These are phyloP conservation scores for Racocetra persica DNA, from an alignment of 371 early-diverging fungal species.

Conservation along the genomic window DNA sequence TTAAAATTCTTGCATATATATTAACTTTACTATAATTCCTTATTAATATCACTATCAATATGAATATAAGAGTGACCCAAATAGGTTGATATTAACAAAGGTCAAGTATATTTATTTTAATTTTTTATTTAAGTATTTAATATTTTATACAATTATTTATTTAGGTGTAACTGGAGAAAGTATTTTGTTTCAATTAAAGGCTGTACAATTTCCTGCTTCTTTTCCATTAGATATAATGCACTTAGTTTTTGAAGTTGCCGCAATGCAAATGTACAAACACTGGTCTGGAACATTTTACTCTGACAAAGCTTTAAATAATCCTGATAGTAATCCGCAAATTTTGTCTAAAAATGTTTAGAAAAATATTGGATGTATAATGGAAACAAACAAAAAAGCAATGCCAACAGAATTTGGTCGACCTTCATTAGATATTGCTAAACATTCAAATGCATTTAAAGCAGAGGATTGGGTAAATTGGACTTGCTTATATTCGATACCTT, in stretches of 20 bases:
- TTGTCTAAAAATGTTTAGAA: not conserved
- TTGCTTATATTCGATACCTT: not conserved
- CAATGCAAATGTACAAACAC: not conserved
- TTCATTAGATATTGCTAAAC: not conserved
- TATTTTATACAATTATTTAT: too few relatives aligned
- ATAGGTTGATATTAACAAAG: too few relatives aligned
- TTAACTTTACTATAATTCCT: too few relatives aligned
- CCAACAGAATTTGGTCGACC: not conserved
- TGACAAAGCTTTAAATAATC: not conserved
- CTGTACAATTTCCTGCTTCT: not conserved
- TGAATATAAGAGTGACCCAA: too few relatives aligned
- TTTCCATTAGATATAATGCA: slow-evolving; percentile 1
- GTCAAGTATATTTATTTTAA: too few relatives aligned
- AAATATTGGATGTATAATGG: not conserved
- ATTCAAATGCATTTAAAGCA: not conserved
- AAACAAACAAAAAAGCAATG: not conserved
- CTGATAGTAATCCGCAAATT: too few relatives aligned
- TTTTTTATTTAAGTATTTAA: too few relatives aligned
- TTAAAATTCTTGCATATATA: too few relatives aligned
- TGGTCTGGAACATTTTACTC: not conserved
- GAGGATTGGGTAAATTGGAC: not conserved
- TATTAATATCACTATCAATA: too few relatives aligned
- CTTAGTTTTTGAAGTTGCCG: not conserved
- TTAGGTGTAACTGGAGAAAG: not conserved
- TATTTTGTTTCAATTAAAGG: slow-evolving; percentile 5